Conservation (phyloP, 208 protist genomes). For the Leishmania tropica region DNA sequence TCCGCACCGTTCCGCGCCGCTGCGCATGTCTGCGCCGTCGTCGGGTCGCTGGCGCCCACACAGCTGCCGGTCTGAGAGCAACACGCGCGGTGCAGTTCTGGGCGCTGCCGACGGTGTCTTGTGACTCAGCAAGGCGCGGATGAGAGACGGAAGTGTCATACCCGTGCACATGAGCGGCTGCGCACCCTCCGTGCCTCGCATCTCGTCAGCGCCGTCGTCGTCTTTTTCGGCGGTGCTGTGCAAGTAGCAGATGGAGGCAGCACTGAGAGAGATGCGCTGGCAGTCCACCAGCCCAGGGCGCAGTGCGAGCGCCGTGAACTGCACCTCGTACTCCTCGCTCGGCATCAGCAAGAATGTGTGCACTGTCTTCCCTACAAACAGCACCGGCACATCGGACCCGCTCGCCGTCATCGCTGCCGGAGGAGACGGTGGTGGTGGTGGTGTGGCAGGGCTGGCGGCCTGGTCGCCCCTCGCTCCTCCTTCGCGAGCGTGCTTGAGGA, state of each 20-base stretch:
- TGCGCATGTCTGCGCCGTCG: neutral
- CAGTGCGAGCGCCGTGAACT: constrained; percentile 64
- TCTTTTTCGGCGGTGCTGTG: constrained; percentile 5
- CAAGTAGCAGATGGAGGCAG: constrained; percentile 39
- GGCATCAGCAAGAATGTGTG: constrained; percentile 71
- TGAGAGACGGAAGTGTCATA: constrained; percentile 24
- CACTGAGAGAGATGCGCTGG: constrained; percentile 61
- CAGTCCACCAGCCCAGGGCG: constrained; percentile 70
- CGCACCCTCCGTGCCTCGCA: neutral
- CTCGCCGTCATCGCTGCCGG: neutral
- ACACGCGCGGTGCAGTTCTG: constrained; percentile 2
- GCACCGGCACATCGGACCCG: constrained; percentile 32
- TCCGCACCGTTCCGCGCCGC: neutral
- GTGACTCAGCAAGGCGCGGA: constrained; percentile 16
- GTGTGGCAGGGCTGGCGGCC: neutral
- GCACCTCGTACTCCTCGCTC: constrained; percentile 52
- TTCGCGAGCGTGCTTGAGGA: neutral
- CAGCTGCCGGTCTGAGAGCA: constrained; percentile 3
- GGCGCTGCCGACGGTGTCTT: constrained; percentile 8
- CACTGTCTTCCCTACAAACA: constrained; percentile 70
- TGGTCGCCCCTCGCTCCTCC: neutral
- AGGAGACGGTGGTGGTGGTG: neutral
- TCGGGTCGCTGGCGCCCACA: neutral
- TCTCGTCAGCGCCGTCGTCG: neutral
- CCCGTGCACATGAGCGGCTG: constrained; percentile 30